Percentiles rank a stretch among this genome's conserved stretches.
phyloP scores from a whole-genome alignment of 176 grass and related monocot species.

The Stipa capillata region DNA sequence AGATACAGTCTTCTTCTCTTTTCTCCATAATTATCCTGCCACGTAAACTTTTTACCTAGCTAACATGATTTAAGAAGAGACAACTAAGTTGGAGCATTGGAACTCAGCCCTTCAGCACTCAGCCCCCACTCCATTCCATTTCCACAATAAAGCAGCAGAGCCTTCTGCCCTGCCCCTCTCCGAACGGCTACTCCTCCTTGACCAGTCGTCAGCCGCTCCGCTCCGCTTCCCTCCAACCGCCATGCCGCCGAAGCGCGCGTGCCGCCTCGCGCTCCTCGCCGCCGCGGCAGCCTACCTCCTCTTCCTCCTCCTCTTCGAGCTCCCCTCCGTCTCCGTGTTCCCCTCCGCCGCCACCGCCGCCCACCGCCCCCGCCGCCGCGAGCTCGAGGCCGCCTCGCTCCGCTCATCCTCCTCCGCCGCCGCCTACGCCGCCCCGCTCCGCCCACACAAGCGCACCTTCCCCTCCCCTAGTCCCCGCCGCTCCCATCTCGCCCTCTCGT shows the following conservation, averaged over 20 bases:
- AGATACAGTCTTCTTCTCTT: no score
- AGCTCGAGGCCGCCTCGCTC: conserved; percentile 18
- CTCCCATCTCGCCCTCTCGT: conserved; percentile 22
- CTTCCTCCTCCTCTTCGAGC: conserved; percentile 48
- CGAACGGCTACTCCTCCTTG: conserved; percentile 12
- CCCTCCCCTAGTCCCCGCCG: neutral
- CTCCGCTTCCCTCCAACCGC: no score
- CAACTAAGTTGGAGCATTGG: no score
- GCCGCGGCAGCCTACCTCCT: conserved; percentile 28
- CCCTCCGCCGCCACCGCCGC: conserved; percentile 5
- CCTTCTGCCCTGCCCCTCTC: neutral
- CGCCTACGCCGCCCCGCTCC: neutral
- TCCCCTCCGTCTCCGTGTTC: conserved; percentile 27
- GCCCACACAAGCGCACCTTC: neutral
- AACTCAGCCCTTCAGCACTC: no score
- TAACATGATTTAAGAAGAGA: no score
- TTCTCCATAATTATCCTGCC: no score
- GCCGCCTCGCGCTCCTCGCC: conserved; percentile 30
- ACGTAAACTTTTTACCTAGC: no score
- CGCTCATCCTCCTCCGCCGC: neutral
- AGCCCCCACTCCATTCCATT: neutral
- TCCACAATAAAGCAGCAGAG: neutral
- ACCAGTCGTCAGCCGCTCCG: neutral
- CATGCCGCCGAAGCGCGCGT: conserved; percentile 43
- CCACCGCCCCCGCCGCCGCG: conserved; percentile 16